A percentile compares a stretch with the other conserved stretches of the same genome.
Conservation (phyloP, 116 monocot species). For the Iris pallida region DNA sequence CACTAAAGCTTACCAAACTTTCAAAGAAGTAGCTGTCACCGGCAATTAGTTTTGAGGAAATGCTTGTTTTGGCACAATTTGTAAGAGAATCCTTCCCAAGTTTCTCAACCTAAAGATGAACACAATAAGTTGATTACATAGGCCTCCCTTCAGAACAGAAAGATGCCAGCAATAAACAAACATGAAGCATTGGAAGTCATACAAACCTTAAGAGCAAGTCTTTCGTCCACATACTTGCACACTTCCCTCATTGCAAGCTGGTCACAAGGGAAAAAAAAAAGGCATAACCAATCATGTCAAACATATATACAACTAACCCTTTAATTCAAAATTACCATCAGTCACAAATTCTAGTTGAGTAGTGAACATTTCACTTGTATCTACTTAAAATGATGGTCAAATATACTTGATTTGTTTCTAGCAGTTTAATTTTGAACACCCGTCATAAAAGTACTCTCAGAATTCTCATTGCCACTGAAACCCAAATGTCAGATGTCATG, state of each 20-base stretch:
- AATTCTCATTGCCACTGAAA: too few species aligned
- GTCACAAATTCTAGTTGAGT: too few species aligned
- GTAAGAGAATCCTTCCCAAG: conserved; percentile 90
- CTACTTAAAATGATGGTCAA: too few species aligned
- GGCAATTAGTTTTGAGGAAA: conserved; percentile 90
- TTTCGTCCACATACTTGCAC: conserved; percentile 95
- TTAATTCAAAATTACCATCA: too few species aligned
- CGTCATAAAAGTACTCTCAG: too few species aligned
- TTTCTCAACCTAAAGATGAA: conserved; percentile 74
- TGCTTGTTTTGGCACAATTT: conserved; percentile 99
- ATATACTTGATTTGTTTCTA: too few species aligned
- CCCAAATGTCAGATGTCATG: too few species aligned
- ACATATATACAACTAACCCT: too few species aligned
- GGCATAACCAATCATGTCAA: conserved; percentile 4
- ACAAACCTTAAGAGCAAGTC: conserved; percentile 77
- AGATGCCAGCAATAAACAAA: background rate
- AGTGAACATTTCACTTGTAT: too few species aligned
- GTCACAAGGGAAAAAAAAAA: conserved; percentile 7
- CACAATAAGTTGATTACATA: background rate
- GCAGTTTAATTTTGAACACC: too few species aligned
- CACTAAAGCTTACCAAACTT: conserved; percentile 63
- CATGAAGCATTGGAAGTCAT: background rate
- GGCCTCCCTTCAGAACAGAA: background rate
- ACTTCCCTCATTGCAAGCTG: conserved; percentile 98
- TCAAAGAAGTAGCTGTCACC: conserved; percentile 92